Percentiles rank a stretch among this genome's conserved stretches.
These are phyloP conservation scores for Brettanomyces anomalus DNA, from an alignment of 805 yeast species.

Conservation along the genomic window DNA sequence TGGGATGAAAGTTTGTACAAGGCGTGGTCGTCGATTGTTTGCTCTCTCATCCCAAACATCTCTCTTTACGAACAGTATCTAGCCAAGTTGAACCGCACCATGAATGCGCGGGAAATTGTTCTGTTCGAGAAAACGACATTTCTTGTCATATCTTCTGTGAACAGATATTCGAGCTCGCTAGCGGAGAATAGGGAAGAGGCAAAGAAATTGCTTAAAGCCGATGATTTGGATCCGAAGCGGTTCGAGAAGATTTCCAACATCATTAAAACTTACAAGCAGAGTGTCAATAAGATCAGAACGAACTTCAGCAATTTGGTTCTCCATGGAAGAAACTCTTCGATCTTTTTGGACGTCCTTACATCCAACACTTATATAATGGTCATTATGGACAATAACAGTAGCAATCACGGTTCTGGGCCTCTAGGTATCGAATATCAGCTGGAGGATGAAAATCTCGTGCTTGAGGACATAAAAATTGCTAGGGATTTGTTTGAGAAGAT, in stretches of 20 bases:
- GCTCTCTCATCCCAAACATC: constrained; percentile 91
- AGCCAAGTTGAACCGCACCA: constrained; percentile 57
- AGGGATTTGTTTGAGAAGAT: constrained; percentile 25
- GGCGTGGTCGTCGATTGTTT: constrained; percentile 96
- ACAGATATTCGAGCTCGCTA: constrained; percentile 16
- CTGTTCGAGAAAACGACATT: constrained; percentile 92
- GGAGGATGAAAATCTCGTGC: constrained; percentile 25
- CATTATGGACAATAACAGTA: constrained; percentile 21
- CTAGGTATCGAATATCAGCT: constrained; percentile 13
- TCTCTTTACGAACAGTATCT: constrained; percentile 67
- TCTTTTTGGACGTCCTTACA: constrained; percentile 27
- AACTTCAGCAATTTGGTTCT: constrained; percentile 72
- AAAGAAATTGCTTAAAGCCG: constrained; percentile 5
- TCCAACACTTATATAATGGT: constrained; percentile 30
- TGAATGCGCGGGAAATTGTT: constrained; percentile 84
- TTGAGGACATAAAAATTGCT: constrained; percentile 28
- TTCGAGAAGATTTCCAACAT: constrained; percentile 92
- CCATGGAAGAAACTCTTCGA: constrained; percentile 37
- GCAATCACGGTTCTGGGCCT: constrained; percentile 5
- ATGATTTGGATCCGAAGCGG: constrained; percentile 71
- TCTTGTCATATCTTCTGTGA: constrained; percentile 61
- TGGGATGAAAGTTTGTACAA: constrained; percentile 96
- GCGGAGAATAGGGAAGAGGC: constrained; percentile 5
- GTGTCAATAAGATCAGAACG: constrained; percentile 78
- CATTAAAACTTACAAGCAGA: constrained; percentile 89